Percentiles rank a stretch among this genome's conserved stretches.
Conservation (phyloP, 2,329 filamentous ascomycete genomes). For the Nectriaceae sp. region DNA sequence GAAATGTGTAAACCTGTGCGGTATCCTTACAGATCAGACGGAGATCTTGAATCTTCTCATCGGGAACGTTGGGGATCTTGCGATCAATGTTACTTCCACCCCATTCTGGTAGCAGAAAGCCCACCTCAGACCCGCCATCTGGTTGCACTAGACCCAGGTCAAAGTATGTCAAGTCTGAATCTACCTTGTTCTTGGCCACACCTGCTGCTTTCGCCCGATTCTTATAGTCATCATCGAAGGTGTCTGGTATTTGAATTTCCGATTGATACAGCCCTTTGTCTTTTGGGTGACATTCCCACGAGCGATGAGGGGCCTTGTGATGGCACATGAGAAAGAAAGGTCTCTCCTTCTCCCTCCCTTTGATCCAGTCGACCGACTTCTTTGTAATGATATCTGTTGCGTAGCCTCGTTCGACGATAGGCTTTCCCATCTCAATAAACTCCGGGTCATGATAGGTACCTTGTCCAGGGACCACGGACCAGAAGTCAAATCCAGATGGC, state of each 20-base stretch:
- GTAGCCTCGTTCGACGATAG: slow-evolving; percentile 41
- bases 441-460: slow-evolving; percentile 53
- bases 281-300: slow-evolving; percentile 52
- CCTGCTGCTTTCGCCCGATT: slow-evolving; percentile 51
- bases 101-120: slow-evolving; percentile 31
- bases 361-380: slow-evolving; percentile 47
- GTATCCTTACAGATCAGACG: slow-evolving; percentile 47
- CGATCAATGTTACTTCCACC: slow-evolving; percentile 26
- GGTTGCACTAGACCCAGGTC: slow-evolving; percentile 54
- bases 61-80: slow-evolving; percentile 25
- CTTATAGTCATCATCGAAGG: slow-evolving; percentile 56
- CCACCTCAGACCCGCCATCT: slow-evolving; percentile 44
- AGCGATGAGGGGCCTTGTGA: slow-evolving; percentile 56
- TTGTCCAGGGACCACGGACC: slow-evolving; percentile 52
- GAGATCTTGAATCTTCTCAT: slow-evolving; percentile 15
- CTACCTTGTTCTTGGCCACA: slow-evolving; percentile 53
- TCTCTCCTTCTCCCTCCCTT: slow-evolving; percentile 33
- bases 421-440: slow-evolving; percentile 46
- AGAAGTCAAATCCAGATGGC: slow-evolving; percentile 54
- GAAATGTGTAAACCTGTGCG: slow-evolving; percentile 48
- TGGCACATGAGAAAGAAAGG: slow-evolving; percentile 60
- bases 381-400: slow-evolving; percentile 55
- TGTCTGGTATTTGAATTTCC: slow-evolving; percentile 49
- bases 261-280: slow-evolving; percentile 51
- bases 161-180: slow-evolving; percentile 52